Evolutionary conservation across 306 rosid genomes (phyloP), one percentile per base, ranked within the genome.

Genomic region (Prunus fruticosa): DNA sequence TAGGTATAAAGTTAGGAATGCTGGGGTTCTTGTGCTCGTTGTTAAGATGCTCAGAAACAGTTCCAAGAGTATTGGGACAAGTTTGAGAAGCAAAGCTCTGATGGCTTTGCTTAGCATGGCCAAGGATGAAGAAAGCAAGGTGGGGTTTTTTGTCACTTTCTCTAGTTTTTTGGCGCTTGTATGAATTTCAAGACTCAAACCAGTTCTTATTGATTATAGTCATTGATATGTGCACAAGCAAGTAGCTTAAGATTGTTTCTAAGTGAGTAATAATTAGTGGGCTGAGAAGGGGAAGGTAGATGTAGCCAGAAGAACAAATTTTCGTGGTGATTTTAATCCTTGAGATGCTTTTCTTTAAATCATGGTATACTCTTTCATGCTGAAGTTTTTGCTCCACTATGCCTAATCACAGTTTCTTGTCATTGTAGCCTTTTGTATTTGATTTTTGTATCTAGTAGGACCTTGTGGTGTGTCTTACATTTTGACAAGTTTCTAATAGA

Each of bases 71-170:
- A 78, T 83, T 30, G 89, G 91, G 34, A 76, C 88, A 5, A 78
- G 38, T 43, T 78, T 89, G 84, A 85, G 91, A 43, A 83, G 85
- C 76, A 87, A 85, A 80, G 82, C 86, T 74, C 84, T 89, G 18
- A 54, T 75, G 84, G 73, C 84, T 69, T 75, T 89, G 70, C 67
- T 81, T 75, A 77, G 88, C 78, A 77, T 89, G 84, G 81, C 84
- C 27, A 81, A 75, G 68, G 91, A 89, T 70, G 93, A 87, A 81
- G 91, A 87, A 81, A 85, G 88, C 93, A 85, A 80, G 91, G 93
- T 85, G 64, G 76, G 81, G 64, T 78, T 62, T 9, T 34, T 10
- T 43, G 41, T 13, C 19, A 20, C 11, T 18, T 71, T 15, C 11
- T 28, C 45, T 3, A 18, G 22, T 18, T 41, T 47, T 27, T 58